Conservation (phyloP, 352 stramenopile genomes). For the Halophytophthora polymorphica region DNA sequence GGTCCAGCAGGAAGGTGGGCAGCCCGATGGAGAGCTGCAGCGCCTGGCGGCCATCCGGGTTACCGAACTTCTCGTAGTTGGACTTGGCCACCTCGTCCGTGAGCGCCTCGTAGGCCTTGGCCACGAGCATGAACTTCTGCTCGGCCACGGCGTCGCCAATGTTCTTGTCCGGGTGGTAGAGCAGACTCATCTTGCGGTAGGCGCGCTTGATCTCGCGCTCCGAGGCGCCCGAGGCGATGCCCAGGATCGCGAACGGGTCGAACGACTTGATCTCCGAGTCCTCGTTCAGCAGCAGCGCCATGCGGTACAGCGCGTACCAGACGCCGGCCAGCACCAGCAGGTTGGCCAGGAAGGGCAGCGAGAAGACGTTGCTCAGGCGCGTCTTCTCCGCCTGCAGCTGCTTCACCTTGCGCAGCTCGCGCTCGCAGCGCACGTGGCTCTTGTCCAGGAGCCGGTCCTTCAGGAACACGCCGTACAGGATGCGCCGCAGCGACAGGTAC, state of each 20-base stretch:
- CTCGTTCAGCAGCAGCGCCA: slow-evolving; percentile 89
- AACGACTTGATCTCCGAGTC: slow-evolving; percentile 98
- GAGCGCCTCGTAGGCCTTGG: slow-evolving; percentile 93
- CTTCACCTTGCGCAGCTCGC: slow-evolving; percentile 83
- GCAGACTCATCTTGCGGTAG: slow-evolving; percentile 92
- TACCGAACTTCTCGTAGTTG: slow-evolving; percentile 98
- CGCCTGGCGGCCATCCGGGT: slow-evolving; percentile 97
- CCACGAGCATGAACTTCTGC: slow-evolving; percentile 99
- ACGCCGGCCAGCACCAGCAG: slow-evolving; percentile 63
- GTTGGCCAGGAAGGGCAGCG: slow-evolving; percentile 70
- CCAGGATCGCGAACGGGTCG: slow-evolving; percentile 97
- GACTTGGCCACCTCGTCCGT: slow-evolving; percentile 95
- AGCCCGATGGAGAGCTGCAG: slow-evolving; percentile 96
- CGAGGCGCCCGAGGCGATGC: slow-evolving; percentile 88
- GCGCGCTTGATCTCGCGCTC: slow-evolving; percentile 95
- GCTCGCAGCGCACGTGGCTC: slow-evolving; percentile 77
- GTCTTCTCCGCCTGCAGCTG: slow-evolving; percentile 84
- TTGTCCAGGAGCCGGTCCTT: slow-evolving; percentile 87
- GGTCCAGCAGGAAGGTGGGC: slow-evolving; percentile 96
- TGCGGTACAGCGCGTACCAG: slow-evolving; percentile 88
- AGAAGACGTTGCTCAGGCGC: slow-evolving; percentile 82
- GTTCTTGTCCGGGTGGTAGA: slow-evolving; percentile 96
- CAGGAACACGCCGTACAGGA: slow-evolving; percentile 89
- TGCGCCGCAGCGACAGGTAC: slow-evolving; percentile 80
- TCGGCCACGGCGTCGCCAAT: slow-evolving; percentile 95